Base-by-base conservation (phyloP, 345 rosid species). In the Trapa bicornis region DNA sequence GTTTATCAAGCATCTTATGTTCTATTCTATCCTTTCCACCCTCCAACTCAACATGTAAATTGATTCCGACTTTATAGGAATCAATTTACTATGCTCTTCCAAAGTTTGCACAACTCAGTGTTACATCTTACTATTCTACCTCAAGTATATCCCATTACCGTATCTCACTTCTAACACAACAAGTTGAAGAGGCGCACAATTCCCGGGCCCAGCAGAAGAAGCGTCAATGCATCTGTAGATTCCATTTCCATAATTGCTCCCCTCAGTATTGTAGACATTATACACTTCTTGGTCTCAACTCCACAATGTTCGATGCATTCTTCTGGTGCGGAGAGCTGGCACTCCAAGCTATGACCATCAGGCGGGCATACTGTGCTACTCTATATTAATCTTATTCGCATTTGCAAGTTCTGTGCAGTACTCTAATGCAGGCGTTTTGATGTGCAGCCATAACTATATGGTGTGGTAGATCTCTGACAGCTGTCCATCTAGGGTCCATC, bases 111-210 rank as follows among this genome's bases (percentile, higher is more conserved):
- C 95, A 88, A 70, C 86, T 91, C 75, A 80, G 86, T 4, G 95
- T 87, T 67, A 87, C 95, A 32, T 90, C 99, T 17, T 91, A 88
- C 75, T 94, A 88, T 63, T 86, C 97, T 71, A 80, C 99, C 69
- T 87, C 97, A 62, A 94, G 99, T 77, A 96, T 87, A 39, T 87
- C 99, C 61, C 95, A 91, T 80, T 85, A 91, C 80, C 85, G 91
- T 69, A 79, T 94, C 71, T 94, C 97, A 47, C 76, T 83, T 69
- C 79, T 91, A 71, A 94, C 97, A 5, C 88, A 91, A 61, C 82
- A 70, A 64, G 75, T 88, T 37, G 99, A 94, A 72, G 91, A 87
- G 72, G 38, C 75, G 36, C 87, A 83, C 72, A 70, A 70, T 71
- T 80, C 88, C 61, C 72, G 58, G 61, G 64, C 75, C 74, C 81